Evolutionary conservation across 2,329 filamentous ascomycete genomes (phyloP).

Genomic region (Aspergillus sp.): DNA sequence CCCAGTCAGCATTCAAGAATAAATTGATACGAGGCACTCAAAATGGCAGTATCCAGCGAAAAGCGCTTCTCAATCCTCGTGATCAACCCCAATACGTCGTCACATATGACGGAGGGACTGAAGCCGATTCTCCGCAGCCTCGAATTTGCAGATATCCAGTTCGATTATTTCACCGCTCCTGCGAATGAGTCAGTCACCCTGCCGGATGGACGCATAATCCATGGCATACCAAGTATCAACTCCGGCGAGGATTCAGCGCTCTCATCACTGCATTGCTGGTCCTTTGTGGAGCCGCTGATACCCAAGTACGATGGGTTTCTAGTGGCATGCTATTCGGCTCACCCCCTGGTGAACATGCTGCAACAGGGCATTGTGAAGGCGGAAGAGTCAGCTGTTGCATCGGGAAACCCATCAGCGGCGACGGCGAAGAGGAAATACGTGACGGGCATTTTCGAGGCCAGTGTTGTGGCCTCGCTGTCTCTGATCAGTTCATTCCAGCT

Average conservation of each 20-base stretch:
- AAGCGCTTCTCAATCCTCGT: conserved; percentile 35
- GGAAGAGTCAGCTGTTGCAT: conserved; percentile 13
- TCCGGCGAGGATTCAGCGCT: conserved; percentile 64
- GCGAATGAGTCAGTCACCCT: conserved; percentile 25
- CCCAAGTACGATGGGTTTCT: conserved; percentile 67
- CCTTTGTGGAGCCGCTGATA: conserved; percentile 47
- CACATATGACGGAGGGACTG: conserved; percentile 43
- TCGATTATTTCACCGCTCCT: conserved; percentile 41
- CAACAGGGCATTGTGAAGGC: conserved; percentile 39
- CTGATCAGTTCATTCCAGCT: conserved; percentile 43
- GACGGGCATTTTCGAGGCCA: conserved; percentile 85
- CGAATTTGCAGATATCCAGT: conserved; percentile 33
- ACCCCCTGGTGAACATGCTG: conserved; percentile 68
- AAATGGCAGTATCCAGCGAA: conserved; percentile 15
- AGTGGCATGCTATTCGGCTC: conserved; percentile 83
- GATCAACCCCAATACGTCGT: conserved; percentile 47
- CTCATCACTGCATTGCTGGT: conserved; percentile 62
- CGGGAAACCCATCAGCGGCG: conserved; percentile 24
- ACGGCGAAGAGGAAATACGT: conserved; percentile 51
- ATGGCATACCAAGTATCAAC: conserved; percentile 73
- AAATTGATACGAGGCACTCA: neutral
- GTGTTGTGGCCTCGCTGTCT: conserved; percentile 63
- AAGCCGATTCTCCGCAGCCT: conserved; percentile 39
- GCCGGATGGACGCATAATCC: conserved; percentile 26
- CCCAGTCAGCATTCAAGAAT: neutral